Base-by-base conservation (phyloP, 2,329 filamentous ascomycete species). In the Colletotrichum viniferum region DNA sequence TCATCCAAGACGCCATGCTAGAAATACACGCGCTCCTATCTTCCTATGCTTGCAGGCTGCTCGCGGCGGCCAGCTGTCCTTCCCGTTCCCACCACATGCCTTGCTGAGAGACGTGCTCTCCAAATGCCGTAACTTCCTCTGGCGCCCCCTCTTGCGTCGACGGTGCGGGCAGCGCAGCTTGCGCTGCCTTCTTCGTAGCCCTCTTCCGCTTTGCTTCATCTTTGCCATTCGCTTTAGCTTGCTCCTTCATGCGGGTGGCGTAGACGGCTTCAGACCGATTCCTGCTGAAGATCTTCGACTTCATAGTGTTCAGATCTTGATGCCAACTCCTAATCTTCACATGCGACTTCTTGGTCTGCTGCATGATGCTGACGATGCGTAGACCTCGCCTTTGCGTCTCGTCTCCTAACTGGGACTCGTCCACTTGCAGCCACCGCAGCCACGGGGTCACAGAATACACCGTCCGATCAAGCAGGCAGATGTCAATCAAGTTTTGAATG, bases 401-500 rank as follows among this genome's bases (percentile, higher is more conserved):
- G 7, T 58, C 52, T 7, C 4, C 43, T 21, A 64, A 30, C 16
- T 9, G 16, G 14, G 58, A 60, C 9, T 32, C 18, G 21, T 26
- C n/a, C 8, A 48, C 38, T 48, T 5, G 62, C 12, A 14, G 16
- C 36, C 36, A 43, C 36, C 48, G 12, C 2, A 69, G 7, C 56
- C 64, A 69, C 10, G 69, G 73, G 9, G 26, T 48, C 18, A 76
- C 58, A 12, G 56, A 36, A 18, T 8, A 26, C 10, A 58, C 56
- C 21, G 56, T 30, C 36, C 30, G 14, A 12, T 18, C 32, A 12
- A 64, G 24, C n/a, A 52, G 56, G 12, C 73, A 69, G 30, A 76
- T 73, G n/a, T 73, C 64, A 16, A 76, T 32, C 14, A 76, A 4
- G 24, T 58, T 69, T 36, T 73, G 73, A 16, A 76, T 58, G 21